Percentiles rank a stretch among this genome's conserved stretches.
Conservation (phyloP, 805 yeast species). For the Suhomyces vadensis region DNA sequence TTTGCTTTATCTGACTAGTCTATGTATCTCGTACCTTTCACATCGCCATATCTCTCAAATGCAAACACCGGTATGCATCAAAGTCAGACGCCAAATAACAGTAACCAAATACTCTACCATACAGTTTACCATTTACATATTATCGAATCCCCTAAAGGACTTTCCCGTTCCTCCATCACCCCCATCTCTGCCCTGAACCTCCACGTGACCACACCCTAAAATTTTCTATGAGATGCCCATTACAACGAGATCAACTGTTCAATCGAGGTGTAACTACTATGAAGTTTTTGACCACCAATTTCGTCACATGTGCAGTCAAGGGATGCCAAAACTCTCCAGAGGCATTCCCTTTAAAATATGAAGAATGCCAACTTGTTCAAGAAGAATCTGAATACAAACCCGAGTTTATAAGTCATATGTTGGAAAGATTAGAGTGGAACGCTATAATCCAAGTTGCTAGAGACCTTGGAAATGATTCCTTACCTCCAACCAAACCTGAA, state of each 20-base stretch:
- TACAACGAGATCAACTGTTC: not conserved
- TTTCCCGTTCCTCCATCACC: not conserved
- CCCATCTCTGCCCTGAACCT: not conserved
- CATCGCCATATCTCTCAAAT: too few species aligned
- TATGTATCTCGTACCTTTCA: too few species aligned
- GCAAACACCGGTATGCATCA: too few species aligned
- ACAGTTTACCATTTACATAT: too few species aligned
- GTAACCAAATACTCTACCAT: too few species aligned
- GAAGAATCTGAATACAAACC: slow-evolving; percentile 83
- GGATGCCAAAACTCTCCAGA: slow-evolving; percentile 71
- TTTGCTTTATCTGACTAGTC: too few species aligned
- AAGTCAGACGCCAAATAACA: too few species aligned
- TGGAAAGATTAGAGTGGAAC: slow-evolving; percentile 85
- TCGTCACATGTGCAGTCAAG: slow-evolving; percentile 89
- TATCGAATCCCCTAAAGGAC: too few species aligned
- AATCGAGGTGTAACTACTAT: slow-evolving; percentile 41
- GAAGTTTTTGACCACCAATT: slow-evolving; percentile 96
- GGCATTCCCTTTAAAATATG: slow-evolving; percentile 77
- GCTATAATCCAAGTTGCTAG: slow-evolving; percentile 77
- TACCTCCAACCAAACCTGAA: slow-evolving; percentile 55
- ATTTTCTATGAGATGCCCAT: slow-evolving; percentile 5
- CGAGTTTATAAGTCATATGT: slow-evolving; percentile 71
- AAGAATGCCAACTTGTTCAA: slow-evolving; percentile 67
- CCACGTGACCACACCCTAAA: slow-evolving; percentile 1
- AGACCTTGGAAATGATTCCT: slow-evolving; percentile 49